Evolutionary conservation across 495 filamentous ascomycete genomes (phyloP).

Genomic region (Peziza echinospora): DNA sequence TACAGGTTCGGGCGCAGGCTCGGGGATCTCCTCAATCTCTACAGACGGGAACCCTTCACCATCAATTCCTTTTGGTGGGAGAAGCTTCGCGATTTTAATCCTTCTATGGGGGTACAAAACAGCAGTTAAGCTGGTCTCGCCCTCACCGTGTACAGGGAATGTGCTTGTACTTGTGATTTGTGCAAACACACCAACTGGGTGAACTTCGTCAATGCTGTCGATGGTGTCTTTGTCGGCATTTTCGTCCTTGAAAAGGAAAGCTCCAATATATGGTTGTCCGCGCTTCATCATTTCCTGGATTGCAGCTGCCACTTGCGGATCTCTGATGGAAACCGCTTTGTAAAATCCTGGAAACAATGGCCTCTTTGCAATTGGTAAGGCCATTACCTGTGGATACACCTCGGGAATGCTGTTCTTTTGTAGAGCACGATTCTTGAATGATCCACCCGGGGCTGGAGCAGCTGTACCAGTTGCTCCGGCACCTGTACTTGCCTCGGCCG

Average conservation of each 20-base stretch:
- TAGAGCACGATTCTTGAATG: slow-evolving; percentile 47
- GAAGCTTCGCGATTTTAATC: slow-evolving; percentile 66
- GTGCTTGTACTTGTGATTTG: slow-evolving; percentile 89
- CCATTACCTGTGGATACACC: slow-evolving; percentile 95
- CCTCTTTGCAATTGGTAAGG: slow-evolving; percentile 88
- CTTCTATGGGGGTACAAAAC: slow-evolving; percentile 90
- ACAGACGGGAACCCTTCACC: slow-evolving; percentile 22
- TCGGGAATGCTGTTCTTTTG: slow-evolving; percentile 79
- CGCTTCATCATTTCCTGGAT: slow-evolving; percentile 93
- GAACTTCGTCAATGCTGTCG: slow-evolving; percentile 65
- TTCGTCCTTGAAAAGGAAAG: slow-evolving; percentile 92
- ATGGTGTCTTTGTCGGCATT: slow-evolving; percentile 81
- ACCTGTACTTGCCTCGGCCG: slow-evolving; percentile 11
- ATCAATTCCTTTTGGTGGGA: slow-evolving; percentile 34
- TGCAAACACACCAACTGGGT: slow-evolving; percentile 90
- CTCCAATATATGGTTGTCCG: slow-evolving; percentile 95
- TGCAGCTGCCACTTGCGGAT: slow-evolving; percentile 67
- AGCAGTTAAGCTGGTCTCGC: slow-evolving; percentile 50
- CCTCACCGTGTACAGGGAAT: slow-evolving; percentile 65
- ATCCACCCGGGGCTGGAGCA: slow-evolving; percentile 20
- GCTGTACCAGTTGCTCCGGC: slow-evolving; percentile 19
- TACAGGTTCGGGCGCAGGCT: slow-evolving; percentile 23
- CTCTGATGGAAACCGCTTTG: slow-evolving; percentile 88
- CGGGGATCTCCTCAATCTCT: slow-evolving; percentile 33
- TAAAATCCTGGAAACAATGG: slow-evolving; percentile 97